Conservation (phyloP, 2,329 filamentous ascomycete genomes). For the Sporothrix luriei region DNA sequence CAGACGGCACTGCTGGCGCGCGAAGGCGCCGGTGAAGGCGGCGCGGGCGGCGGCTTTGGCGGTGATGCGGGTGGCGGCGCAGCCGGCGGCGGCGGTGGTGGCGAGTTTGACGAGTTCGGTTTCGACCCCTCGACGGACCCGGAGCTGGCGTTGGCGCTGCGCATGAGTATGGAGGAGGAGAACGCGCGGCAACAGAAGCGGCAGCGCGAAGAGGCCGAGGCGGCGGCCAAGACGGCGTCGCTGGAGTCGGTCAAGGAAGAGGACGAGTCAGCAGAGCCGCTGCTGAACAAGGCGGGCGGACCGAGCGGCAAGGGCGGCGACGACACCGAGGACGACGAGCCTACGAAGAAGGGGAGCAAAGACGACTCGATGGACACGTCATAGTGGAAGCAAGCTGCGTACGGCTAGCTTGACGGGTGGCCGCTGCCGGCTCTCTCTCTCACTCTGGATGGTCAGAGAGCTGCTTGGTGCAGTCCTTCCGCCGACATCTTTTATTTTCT, state of each 20-base stretch:
- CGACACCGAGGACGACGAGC: conserved; percentile 49
- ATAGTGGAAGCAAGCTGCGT: conserved; percentile 46
- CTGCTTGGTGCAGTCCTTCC: background rate
- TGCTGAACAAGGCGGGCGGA: conserved; percentile 66
- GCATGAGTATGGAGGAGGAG: conserved; percentile 98
- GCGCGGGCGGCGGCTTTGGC: conserved; percentile 59
- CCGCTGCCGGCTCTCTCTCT: background rate
- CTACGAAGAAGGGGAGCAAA: conserved; percentile 52
- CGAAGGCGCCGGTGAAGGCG: conserved; percentile 66
- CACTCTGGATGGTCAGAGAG: background rate
- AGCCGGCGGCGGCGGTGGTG: conserved; percentile 55
- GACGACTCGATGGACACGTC: conserved; percentile 82
- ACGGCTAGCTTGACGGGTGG: background rate
- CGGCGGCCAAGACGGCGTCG: conserved; percentile 47
- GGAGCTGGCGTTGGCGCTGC: conserved; percentile 87
- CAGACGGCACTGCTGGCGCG: conserved; percentile 87
- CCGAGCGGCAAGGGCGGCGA: conserved; percentile 58
- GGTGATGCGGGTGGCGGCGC: conserved; percentile 58
- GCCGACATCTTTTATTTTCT: background rate
- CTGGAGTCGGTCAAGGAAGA: conserved; percentile 84
- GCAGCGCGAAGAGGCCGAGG: conserved; percentile 72
- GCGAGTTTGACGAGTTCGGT: conserved; percentile 76
- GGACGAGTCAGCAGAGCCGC: conserved; percentile 62
- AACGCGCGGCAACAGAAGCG: conserved; percentile 89
- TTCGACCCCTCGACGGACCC: conserved; percentile 91